phyloP scores from a whole-genome alignment of 2,329 filamentous ascomycete genomes.

The Hypomyces rosellus region DNA sequence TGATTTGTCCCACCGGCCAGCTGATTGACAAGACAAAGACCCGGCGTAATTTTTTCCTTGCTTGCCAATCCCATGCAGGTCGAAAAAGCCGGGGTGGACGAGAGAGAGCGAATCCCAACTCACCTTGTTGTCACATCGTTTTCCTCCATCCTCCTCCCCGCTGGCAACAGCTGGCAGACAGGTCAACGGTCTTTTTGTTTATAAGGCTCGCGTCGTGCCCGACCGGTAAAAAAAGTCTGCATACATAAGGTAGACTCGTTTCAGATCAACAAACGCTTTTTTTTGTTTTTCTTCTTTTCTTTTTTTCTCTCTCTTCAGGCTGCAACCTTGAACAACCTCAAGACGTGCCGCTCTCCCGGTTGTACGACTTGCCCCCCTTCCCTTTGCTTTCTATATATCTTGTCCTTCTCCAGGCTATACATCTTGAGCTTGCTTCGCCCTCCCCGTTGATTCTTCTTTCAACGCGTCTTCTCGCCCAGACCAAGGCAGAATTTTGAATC shows the following conservation, averaged over 20 bases:
- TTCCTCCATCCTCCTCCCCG: neutral
- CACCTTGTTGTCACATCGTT: neutral
- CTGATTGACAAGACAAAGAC: neutral
- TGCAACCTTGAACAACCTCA: neutral
- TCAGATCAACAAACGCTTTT: neutral
- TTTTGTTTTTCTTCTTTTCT: neutral
- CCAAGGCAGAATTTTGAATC: neutral
- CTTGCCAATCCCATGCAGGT: constrained; percentile 5
- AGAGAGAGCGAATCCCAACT: neutral
- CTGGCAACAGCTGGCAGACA: neutral
- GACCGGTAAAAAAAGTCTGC: too few relatives aligned
- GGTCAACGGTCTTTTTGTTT: neutral
- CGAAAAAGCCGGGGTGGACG: neutral
- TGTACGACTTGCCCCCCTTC: neutral
- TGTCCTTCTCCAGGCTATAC: neutral
- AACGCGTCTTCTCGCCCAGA: neutral
- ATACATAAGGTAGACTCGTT: too few relatives aligned
- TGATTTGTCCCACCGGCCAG: constrained; percentile 3
- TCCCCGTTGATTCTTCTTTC: neutral
- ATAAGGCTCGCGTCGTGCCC: neutral
- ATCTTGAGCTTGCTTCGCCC: neutral
- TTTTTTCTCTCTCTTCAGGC: neutral
- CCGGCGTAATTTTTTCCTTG: constrained; percentile 1
- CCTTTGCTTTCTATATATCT: neutral
- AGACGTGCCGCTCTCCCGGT: neutral